Percentiles rank a stretch among this genome's conserved stretches.
Evolutionary conservation across 2,329 filamentous ascomycete species (phyloP).

Genomic region (Blastomyces silverae): DNA sequence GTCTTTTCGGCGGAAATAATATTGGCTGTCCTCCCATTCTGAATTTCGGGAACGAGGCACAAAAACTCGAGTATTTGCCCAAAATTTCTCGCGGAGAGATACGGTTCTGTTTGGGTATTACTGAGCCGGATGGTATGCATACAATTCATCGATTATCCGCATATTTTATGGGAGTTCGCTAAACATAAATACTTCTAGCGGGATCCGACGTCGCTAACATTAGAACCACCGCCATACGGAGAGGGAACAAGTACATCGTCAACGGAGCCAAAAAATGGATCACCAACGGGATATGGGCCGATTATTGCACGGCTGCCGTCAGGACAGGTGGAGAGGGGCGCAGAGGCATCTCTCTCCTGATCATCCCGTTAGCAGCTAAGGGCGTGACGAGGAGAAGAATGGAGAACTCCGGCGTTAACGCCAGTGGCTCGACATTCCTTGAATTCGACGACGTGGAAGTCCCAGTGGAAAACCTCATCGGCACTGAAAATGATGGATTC

Average conservation of each 20-base stretch:
- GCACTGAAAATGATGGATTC: conserved; percentile 63
- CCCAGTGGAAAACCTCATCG: conserved; percentile 61
- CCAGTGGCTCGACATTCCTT: conserved; percentile 58
- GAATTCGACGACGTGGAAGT: conserved; percentile 68
- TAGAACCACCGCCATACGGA: conserved; percentile 51
- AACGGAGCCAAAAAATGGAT: conserved; percentile 65
- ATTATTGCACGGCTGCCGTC: conserved; percentile 57
- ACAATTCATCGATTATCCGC: background rate
- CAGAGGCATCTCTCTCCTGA: conserved; percentile 51
- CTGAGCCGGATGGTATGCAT: conserved; percentile 52
- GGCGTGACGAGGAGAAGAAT: conserved; percentile 52
- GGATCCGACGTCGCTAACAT: conserved; percentile 61
- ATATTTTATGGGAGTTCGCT: conserved; percentile 15
- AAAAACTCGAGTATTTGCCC: conserved; percentile 54
- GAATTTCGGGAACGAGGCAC: conserved; percentile 54
- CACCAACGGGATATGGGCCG: conserved; percentile 55
- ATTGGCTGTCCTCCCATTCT: conserved; percentile 60
- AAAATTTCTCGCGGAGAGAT: conserved; percentile 53
- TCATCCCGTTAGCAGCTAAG: conserved; percentile 47
- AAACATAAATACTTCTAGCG: conserved; percentile 34
- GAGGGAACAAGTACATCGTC: conserved; percentile 53
- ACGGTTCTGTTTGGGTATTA: conserved; percentile 58
- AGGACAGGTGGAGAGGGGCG: conserved; percentile 52
- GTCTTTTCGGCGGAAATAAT: conserved; percentile 52
- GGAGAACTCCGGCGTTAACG: conserved; percentile 60